These are phyloP conservation scores for Yamadazyma sp. DNA, from an alignment of 1,139 yeast species.

Conservation along the genomic window DNA sequence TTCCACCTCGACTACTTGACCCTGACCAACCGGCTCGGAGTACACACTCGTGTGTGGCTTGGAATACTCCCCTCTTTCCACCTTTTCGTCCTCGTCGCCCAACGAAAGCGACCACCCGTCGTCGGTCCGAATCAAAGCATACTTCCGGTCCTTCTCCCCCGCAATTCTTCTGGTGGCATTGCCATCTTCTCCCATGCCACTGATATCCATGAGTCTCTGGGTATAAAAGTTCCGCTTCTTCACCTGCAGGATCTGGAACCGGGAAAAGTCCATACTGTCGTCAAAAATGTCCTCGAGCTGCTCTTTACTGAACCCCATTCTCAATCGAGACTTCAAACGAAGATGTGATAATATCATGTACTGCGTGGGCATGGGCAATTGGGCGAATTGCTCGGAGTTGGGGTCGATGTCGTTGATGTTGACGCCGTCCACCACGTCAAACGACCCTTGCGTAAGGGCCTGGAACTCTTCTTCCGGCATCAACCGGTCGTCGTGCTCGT, in stretches of 20 bases:
- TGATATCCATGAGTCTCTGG: conserved; percentile 78
- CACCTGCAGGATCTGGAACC: conserved; percentile 90
- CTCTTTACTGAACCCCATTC: conserved; percentile 92
- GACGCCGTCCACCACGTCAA: conserved; percentile 70
- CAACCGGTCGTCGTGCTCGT: conserved; percentile 63
- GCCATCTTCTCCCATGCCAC: conserved; percentile 75
- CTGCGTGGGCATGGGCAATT: conserved; percentile 77
- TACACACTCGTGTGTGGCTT: too few species aligned
- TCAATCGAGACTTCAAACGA: conserved; percentile 77
- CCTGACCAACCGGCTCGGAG: background rate
- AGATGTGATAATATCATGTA: conserved; percentile 85
- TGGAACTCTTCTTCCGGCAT: conserved; percentile 73
- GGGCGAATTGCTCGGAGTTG: conserved; percentile 60
- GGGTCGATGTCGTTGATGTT: conserved; percentile 72
- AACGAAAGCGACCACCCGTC: conserved; percentile 88
- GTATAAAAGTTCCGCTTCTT: conserved; percentile 88
- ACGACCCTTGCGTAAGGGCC: conserved; percentile 57
- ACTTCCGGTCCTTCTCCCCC: conserved; percentile 77
- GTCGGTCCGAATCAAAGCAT: conserved; percentile 71
- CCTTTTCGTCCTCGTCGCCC: conserved; percentile 25
- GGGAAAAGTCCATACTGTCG: conserved; percentile 83
- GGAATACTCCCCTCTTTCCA: background rate
- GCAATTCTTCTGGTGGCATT: conserved; percentile 64
- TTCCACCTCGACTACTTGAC: background rate
- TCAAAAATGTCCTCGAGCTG: conserved; percentile 83